These are phyloP conservation scores for Suillus plorans DNA, from an alignment of 768 basidiomycete genomes.

Conservation along the genomic window DNA sequence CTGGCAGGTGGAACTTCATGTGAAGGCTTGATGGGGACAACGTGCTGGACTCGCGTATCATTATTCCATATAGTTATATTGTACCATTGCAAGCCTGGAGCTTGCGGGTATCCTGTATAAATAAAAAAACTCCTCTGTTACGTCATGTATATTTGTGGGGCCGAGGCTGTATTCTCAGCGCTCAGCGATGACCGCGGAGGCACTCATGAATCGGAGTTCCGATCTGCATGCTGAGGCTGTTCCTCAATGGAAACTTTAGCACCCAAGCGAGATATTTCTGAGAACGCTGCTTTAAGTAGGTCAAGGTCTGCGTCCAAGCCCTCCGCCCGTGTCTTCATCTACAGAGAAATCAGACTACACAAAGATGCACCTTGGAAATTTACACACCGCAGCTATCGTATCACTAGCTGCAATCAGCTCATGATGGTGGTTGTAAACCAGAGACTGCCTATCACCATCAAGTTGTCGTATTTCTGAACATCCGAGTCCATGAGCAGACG, in stretches of 20 bases:
- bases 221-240: conserved; percentile 4
- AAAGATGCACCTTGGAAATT: background rate
- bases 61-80: conserved; percentile 8
- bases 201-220: background rate
- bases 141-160: background rate
- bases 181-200: background rate
- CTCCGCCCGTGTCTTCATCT: conserved; percentile 91
- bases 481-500: background rate
- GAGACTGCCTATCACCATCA: conserved; percentile 84
- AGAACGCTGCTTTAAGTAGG: conserved; percentile 75
- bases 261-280: conserved; percentile 79
- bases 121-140: background rate
- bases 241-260: conserved; percentile 62
- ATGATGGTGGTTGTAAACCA: conserved; percentile 95
- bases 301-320: conserved; percentile 84
- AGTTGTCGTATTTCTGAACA: conserved; percentile 79
- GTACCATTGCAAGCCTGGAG: conserved; percentile 16
- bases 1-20: conserved; percentile 47
- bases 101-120: conserved; percentile 7
- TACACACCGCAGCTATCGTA: conserved; percentile 79
- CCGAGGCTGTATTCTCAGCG: background rate
- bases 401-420: conserved; percentile 93
- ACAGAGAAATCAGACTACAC: conserved; percentile 7
- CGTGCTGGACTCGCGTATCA: background rate
- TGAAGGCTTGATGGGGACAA: conserved; percentile 12